Base-by-base conservation (phyloP, 2,329 filamentous ascomycete species). In the Cytospora schulzeri region DNA sequence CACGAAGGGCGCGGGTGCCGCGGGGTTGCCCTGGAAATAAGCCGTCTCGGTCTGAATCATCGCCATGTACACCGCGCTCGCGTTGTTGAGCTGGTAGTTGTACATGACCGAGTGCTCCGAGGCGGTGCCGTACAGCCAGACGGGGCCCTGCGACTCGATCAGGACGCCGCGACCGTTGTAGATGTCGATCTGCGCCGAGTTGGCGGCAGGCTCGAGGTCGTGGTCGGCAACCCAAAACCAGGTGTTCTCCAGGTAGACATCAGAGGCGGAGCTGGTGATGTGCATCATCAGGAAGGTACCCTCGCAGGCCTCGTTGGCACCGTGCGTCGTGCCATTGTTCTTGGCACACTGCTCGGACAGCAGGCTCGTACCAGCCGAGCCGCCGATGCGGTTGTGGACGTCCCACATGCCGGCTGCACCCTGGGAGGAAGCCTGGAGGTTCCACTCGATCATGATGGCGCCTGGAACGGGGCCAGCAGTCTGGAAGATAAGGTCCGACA, bases 171-270 rank as follows among this genome's bases (percentile, higher is more conserved):
- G 91, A 56, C 92, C 92, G 75, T 91, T 96, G 85, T 90, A 97
- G 72, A 97, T 87, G 78, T 91, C 89, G 75, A 95, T 90, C 76
- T 95, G 91, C 28, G 65, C 69, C 58, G 71, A 70, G 74, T 89
- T 86, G 72, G 90, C 88, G 11, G 77, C 68, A 15, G 87, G 83
- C 75, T 97, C 93, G 28, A 97, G 88, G 74, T 96, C 91, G 80
- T 97, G 93, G 75, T 97, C 93, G 3, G 93, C 88, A 55, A 92
- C 90, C 92, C 93, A 96, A 76, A 91, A 89, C 91, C 92, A 96
- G 55, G 83, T 88, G 79, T 96, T 96, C 81, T 97, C 93, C 53
- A 96, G 80, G 78, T 96, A 96, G 54, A 87, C 86, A 70, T 68
- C 69, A 53, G 87, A 89, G 59, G 85, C 83, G 38, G 81, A 74